Conservation (phyloP, 139 green algal genomes). For the Asterochloris erici region DNA sequence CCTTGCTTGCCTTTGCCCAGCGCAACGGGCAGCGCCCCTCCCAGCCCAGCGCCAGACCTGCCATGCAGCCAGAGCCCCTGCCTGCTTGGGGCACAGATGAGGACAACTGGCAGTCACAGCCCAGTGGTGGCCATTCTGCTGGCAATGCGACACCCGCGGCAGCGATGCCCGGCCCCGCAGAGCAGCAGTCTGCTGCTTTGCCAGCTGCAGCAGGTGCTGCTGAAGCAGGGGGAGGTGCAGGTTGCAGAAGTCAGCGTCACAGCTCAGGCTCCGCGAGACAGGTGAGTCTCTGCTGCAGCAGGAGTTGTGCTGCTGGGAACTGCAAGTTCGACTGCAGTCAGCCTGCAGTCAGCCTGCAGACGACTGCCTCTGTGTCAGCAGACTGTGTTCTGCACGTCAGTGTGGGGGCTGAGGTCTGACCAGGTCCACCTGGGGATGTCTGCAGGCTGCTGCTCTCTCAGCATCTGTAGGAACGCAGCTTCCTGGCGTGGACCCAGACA, state of each 20-base stretch:
- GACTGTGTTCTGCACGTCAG: background rate
- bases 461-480: background rate
- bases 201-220: background rate
- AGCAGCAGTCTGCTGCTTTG: background rate
- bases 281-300: no score
- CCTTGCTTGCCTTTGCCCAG: no score
- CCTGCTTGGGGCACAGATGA: background rate
- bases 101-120: background rate
- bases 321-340: no score
- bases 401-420: background rate
- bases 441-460: background rate
- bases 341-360: background rate
- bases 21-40: no score
- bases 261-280: no score
- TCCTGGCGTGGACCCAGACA: background rate
- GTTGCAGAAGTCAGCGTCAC: no score
- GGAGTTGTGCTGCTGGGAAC: no score
- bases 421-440: background rate
- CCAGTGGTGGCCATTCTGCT: background rate
- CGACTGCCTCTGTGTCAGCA: no score
- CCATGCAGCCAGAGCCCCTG: background rate
- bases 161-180: background rate
- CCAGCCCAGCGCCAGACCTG: background rate
- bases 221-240: no score
- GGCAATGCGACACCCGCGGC: background rate